phyloP scores from a whole-genome alignment of 352 stramenopile genomes.

The Globisporangium radiosum region DNA sequence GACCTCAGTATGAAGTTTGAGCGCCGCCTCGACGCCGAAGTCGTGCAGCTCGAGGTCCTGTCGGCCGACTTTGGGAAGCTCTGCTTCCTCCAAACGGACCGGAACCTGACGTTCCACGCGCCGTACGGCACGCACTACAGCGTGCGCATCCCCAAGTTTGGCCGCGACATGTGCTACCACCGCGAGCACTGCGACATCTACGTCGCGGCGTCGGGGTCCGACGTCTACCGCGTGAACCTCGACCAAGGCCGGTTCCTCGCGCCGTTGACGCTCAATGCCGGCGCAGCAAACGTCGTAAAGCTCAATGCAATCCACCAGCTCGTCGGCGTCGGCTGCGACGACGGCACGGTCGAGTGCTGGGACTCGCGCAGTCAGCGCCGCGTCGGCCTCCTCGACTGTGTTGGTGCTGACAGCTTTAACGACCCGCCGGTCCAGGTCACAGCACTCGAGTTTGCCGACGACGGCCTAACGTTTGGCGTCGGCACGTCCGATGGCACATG shows the following conservation, averaged over 20 bases:
- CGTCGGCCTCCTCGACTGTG: constrained; percentile 57
- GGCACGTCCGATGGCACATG: constrained; percentile 93
- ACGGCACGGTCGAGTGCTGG: constrained; percentile 95
- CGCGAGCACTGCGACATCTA: constrained; percentile 95
- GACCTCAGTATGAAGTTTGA: constrained; percentile 99
- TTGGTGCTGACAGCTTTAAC: constrained; percentile 6
- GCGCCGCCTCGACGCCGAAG: constrained; percentile 94
- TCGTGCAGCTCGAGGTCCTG: constrained; percentile 95
- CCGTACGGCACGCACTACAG: constrained; percentile 96
- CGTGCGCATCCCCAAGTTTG: constrained; percentile 96
- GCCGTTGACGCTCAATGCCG: constrained; percentile 60
- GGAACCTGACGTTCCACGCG: constrained; percentile 96
- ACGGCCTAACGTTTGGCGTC: constrained; percentile 92
- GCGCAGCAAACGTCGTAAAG: constrained; percentile 85
- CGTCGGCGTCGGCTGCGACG: constrained; percentile 88
- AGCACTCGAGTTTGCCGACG: constrained; percentile 90
- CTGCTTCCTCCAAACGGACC: constrained; percentile 94
- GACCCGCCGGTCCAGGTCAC: constrained; percentile 81
- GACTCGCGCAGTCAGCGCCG: constrained; percentile 84
- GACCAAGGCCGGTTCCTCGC: constrained; percentile 96
- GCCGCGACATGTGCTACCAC: constrained; percentile 96
- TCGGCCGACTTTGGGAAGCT: constrained; percentile 98
- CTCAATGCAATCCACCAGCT: constrained; percentile 90
- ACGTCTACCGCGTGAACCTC: constrained; percentile 97
- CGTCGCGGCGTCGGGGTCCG: constrained; percentile 75